These are phyloP conservation scores for Tetracladium setigerum DNA, from an alignment of 495 filamentous ascomycete species.

Conservation along the genomic window DNA sequence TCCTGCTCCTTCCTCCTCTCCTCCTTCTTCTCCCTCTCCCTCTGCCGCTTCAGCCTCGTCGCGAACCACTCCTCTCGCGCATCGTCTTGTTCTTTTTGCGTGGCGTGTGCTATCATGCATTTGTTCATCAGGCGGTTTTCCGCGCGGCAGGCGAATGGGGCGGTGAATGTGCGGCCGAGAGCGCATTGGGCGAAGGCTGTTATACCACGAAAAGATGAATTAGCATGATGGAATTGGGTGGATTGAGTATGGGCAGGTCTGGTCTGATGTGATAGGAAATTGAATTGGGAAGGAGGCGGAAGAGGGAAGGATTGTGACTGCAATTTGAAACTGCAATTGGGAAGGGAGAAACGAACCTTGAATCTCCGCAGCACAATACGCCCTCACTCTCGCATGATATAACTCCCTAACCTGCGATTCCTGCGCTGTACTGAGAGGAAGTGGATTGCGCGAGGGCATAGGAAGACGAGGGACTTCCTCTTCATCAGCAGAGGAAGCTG, in stretches of 20 bases:
- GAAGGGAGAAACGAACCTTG: conserved; percentile 69
- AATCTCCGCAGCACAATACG: conserved; percentile 74
- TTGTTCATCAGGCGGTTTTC: conserved; percentile 81
- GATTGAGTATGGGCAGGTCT: no score
- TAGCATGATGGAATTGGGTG: not conserved
- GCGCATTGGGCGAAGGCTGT: conserved; percentile 89
- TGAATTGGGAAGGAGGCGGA: not conserved
- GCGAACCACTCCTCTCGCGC: conserved; percentile 94
- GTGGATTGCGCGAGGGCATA: conserved; percentile 68
- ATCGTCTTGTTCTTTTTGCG: conserved; percentile 73
- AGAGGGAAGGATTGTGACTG: not conserved
- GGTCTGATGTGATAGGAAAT: conserved; percentile 3
- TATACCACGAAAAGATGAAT: conserved; percentile 8
- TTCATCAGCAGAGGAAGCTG: not conserved
- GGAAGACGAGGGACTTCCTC: conserved; percentile 29
- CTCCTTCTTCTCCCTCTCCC: conserved; percentile 53
- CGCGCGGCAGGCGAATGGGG: conserved; percentile 74
- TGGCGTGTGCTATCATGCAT: conserved; percentile 85
- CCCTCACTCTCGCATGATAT: conserved; percentile 80
- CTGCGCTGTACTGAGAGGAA: conserved; percentile 87
- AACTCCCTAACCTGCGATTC: conserved; percentile 86
- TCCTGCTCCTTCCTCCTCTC: conserved; percentile 46
- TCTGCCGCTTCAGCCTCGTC: conserved; percentile 54
- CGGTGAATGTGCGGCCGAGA: conserved; percentile 71
- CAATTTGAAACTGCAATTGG: conserved; percentile 1